These are phyloP conservation scores for Exophiala aquamarina DNA, from an alignment of 2,329 filamentous ascomycete species.

Conservation along the genomic window DNA sequence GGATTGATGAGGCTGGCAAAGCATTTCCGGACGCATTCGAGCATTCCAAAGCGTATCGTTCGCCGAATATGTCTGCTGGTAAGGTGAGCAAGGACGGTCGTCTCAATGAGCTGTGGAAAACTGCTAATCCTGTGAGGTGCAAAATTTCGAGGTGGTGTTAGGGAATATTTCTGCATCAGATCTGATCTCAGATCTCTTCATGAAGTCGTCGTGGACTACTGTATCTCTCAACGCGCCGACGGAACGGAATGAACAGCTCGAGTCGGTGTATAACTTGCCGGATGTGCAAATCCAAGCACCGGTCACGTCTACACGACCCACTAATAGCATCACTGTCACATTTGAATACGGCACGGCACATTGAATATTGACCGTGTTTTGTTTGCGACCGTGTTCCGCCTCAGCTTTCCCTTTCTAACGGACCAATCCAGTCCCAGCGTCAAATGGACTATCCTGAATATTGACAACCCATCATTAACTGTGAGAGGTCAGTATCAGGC, in stretches of 20 bases:
- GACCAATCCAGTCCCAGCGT: constrained; percentile 51
- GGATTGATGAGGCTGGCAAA: constrained; percentile 45
- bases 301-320: constrained; percentile 27
- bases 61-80: constrained; percentile 48
- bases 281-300: constrained; percentile 31
- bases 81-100: constrained; percentile 35
- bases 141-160: constrained; percentile 56
- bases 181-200: constrained; percentile 53
- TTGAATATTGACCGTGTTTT: constrained; percentile 62
- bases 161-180: constrained; percentile 56
- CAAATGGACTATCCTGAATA: constrained; percentile 61
- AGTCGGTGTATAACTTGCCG: constrained; percentile 51
- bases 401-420: constrained; percentile 64
- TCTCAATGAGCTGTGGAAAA: neutral
- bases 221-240: constrained; percentile 59
- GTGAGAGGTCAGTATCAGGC: constrained; percentile 53
- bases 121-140: neutral
- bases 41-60: constrained; percentile 54
- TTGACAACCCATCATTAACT: constrained; percentile 61
- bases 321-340: constrained; percentile 49
- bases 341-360: constrained; percentile 55
- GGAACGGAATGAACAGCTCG: constrained; percentile 58
- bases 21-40: constrained; percentile 45
- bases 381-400: constrained; percentile 67
- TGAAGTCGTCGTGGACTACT: constrained; percentile 45